Evolutionary conservation across 331 rosid genomes (phyloP).

Genomic region (Erythrophleum ivorense): DNA sequence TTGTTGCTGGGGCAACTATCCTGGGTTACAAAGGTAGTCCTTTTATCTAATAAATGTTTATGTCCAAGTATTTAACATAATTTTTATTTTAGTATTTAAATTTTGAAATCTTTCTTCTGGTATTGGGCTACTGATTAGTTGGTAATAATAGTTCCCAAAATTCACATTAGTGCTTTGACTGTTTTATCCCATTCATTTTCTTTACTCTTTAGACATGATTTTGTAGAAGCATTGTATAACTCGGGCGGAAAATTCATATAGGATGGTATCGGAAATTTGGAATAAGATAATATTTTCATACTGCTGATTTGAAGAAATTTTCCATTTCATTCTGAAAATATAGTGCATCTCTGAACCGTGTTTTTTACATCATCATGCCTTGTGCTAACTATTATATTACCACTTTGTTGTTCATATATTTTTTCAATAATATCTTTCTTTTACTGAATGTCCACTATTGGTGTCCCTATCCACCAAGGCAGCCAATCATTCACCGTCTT

Average conservation of each 20-base stretch:
- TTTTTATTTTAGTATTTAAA: slow-evolving; percentile 1
- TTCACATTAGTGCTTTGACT: slow-evolving; percentile 13
- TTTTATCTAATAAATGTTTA: slow-evolving; percentile 33
- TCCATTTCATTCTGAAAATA: slow-evolving; percentile 30
- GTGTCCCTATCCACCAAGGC: slow-evolving; percentile 7
- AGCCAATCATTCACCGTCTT: slow-evolving; percentile 8
- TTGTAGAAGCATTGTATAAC: neutral
- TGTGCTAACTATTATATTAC: neutral
- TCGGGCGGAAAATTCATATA: neutral
- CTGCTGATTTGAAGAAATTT: neutral
- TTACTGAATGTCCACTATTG: neutral
- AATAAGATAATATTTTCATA: neutral
- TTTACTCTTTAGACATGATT: slow-evolving; percentile 13
- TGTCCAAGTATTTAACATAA: neutral
- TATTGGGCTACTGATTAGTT: slow-evolving; percentile 21
- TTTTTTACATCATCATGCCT: neutral
- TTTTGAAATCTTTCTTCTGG: slow-evolving; percentile 31
- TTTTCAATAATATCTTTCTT: neutral
- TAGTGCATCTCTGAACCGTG: neutral
- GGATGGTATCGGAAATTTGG: neutral
- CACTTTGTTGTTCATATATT: neutral
- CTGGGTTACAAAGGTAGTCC: slow-evolving; percentile 82
- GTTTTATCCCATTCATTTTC: slow-evolving; percentile 8
- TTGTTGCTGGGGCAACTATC: slow-evolving; percentile 88
- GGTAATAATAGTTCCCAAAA: slow-evolving; percentile 11